Evolutionary conservation across 441 rosid species (phyloP).

Genomic region (Aquilaria agallochum): DNA sequence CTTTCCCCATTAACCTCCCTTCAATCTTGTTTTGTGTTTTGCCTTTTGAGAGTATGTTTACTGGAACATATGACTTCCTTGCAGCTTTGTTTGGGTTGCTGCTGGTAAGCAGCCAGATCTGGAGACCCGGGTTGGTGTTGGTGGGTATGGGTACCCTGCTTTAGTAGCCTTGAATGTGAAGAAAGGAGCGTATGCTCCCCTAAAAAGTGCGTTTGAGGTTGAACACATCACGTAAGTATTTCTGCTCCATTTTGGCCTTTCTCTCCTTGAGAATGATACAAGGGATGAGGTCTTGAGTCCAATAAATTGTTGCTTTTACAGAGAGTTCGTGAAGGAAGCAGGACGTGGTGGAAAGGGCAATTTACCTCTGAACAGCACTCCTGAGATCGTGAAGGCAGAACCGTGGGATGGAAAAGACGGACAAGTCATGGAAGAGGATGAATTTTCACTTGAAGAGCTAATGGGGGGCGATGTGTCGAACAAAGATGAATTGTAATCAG

Average conservation of each 20-base stretch:
- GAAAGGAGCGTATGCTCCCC: conserved; percentile 95
- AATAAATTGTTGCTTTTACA: conserved; percentile 22
- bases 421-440: conserved; percentile 77
- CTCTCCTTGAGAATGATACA: conserved; percentile 3
- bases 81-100: conserved; percentile 91
- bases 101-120: conserved; percentile 91
- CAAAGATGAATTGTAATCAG: conserved; percentile 49
- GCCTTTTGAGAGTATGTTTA: not conserved
- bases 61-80: not conserved
- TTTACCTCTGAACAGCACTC: conserved; percentile 61
- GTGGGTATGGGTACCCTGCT: conserved; percentile 98
- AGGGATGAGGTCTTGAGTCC: conserved; percentile 4
- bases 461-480: conserved; percentile 62
- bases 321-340: conserved; percentile 96
- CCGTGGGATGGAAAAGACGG: conserved; percentile 99
- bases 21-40: not conserved
- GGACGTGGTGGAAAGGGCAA: conserved; percentile 95
- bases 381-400: conserved; percentile 49
- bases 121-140: conserved; percentile 81
- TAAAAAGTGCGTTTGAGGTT: conserved; percentile 91
- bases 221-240: conserved; percentile 68
- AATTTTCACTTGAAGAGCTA: conserved; percentile 94
- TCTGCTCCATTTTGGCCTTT: not conserved
- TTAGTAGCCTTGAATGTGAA: conserved; percentile 89
- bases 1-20: not conserved